Evolutionary conservation across 768 basidiomycete genomes (phyloP), one percentile per base, ranked within the genome.

Genomic region (Lyophyllum shimeji): DNA sequence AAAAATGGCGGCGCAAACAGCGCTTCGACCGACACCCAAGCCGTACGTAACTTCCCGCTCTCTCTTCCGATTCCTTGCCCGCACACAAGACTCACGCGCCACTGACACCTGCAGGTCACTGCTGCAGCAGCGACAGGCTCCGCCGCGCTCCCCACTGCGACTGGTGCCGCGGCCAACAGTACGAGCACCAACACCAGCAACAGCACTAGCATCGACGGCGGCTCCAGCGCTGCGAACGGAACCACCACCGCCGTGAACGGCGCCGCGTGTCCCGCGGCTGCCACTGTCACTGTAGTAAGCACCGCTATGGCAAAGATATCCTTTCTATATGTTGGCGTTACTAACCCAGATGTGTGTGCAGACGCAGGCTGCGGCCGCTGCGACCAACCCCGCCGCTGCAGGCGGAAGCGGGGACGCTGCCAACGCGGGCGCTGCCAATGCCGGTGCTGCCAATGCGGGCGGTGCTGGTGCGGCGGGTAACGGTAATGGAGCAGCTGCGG

Each of bases 211-310:
- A 39, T 50, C 46, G 60, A 37, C 12, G 43, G 46, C 44, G 42
- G 50, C 21, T 29, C 48, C 7, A 47, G 37, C 12, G 62, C 52
- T 17, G 58, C 53, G 20, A 60, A 63, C 18, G 65, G 44, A 12
- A 64, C 60, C 15, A 62, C 58, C 15, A 60, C 59, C 1, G 63
- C 59, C 8, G 65, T 61, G 1, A 65, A 63, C 44, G 64, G 48
- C 21, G 57, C 61, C 18, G 56, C 31, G 29, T 56, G 55, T 27
- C 45, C 51, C 4, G 45, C 53, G 21, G 13, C 48, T 4, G 62
- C 56, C 7, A 58, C 54, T 3, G 58, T 58, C 51, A 59, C 66
- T 15, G 60, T 53, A 18, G 63, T 60, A 46, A 43, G 57, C n/a
- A 13, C 0, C n/a, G n/a, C n/a, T n/a, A n/a, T n/a, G n/a, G n/a